Base-by-base conservation (phyloP, 345 rosid genomes). In the Murraya koenigii region DNA sequence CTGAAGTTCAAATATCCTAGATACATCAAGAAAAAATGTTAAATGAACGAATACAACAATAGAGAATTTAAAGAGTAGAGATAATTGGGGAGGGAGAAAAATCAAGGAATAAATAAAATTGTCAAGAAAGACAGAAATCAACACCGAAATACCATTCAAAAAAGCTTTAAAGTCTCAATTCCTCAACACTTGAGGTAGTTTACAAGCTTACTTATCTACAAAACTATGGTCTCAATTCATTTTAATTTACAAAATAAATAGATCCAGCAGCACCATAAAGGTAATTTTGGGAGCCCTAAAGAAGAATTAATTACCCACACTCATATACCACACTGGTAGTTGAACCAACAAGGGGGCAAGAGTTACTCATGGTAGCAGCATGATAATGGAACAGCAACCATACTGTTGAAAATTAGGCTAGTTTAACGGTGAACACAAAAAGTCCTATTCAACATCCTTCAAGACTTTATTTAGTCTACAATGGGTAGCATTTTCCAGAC, bases 1-100 rank as follows among this genome's bases (percentile, higher is more conserved):
- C 88, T 87, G 82, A 92, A 95, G 78, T 84, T 84, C 85, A 92
- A 69, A 80, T 83, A 84, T 35, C 91, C 99, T 93, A 76, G 73
- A 80, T 14, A 74, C 49, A 82, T 9, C 19, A 71, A 65, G 56
- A 25, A 26, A 64, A 52, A 59, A 63, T 67, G 62, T 28, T 25
- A 26, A 17, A 77, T 20, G 5, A 32, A 54, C 32, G 8, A 38
- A 58, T 41, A 2, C 7, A 25, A 7, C 7, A 3, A 14, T 8
- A 60, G 10, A 74, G 26, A 74, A 9, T 23, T 11, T 38, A 38
- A 60, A 60, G 2, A 39, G 8, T 3, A 38, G 13, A 55, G 5
- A 56, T 55, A 6, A 2, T 13, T 13, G 28, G 39, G 26, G 22
- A 66, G 6, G 32, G 4, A 25, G 6, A 41, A 11, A 60, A 66